Evolutionary conservation across 768 basidiomycete genomes (phyloP), one percentile per base, ranked within the genome.

Genomic region (Boletus subcaerulescens): DNA sequence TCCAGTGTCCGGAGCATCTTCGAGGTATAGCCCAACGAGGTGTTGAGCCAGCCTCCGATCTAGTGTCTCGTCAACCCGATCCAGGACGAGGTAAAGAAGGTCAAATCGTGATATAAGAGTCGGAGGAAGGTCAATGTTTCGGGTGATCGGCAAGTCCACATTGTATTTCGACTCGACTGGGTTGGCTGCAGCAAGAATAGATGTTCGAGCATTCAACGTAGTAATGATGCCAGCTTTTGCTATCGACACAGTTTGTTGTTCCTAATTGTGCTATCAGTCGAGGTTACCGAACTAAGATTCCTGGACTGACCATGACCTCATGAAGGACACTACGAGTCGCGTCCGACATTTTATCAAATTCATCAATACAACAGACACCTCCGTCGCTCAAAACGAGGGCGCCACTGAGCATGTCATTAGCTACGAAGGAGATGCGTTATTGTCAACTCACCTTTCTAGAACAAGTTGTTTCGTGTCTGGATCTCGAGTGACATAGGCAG

Each of bases 271-370:
- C 18, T 24, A 40, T 40, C 31, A 52, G 52, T 55, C 20, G 56
- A 41, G 15, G 11, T 32, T 17, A 31, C 41, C 26, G 18, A 42
- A 11, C 11, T 18, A 7, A 7, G 32, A 44, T 41, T 44, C 42
- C 20, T 22, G 56, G 49, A 61, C 79, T 50, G 60, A 92, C 91
- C 96, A 98, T 98, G 15, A 97, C 95, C 84, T 98, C 96, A 72
- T 99, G 97, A 43, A 99, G 82, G 10, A 98, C 96, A 67, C 97
- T 98, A 45, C 97, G 87, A 42, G 97, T 98, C 5, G 91, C 84
- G 57, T 98, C 89, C 35, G 95, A 94, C 97, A 99, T 99, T 73
- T 99, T 99, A 75, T 99, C 97, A 63, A 99, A 98, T 72, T 98
- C 96, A 62, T 98, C 96, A 61, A 98, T 98, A 67, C 96, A 98